Base-by-base conservation (phyloP, 2,329 filamentous ascomycete species). In the Atkinsonella texensis region DNA sequence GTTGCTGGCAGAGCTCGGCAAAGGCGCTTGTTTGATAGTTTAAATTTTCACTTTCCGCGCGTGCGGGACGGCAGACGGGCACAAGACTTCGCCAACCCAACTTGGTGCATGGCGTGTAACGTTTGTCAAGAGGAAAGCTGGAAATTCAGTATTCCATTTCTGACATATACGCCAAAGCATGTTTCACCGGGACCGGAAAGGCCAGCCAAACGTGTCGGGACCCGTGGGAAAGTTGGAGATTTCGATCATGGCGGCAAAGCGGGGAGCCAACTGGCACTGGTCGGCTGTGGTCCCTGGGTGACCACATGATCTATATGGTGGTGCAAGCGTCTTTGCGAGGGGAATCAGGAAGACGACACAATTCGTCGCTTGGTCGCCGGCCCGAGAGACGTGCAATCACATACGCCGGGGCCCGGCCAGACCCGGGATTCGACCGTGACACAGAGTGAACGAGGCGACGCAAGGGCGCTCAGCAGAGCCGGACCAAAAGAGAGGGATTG, bases 141-240 rank as follows among this genome's bases (percentile, higher is more conserved):
- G 46, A 28, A 39, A 48, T 48, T 48, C 20, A 31, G 44, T 46
- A 35, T 46, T 13, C 35, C 46, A 13, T 3, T 41, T 4, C 10
- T 47, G 46, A 48, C 9, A 46, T 46, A 23, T 28, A 48, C 35
- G 35, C 46, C 17, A 48, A 48, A 33, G 46, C 46, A 48, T 48
- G 46, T 40, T 48, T 48, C 46, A 48, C 46, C 38, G 31, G 35
- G 46, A 40, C 46, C 46, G 46, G 46, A 48, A 48, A 48, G 46
- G 35, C 35, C 46, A 48, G 46, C 46, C 46, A 48, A 48, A 40
- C 46, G 46, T 48, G 46, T 48, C 46, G n/a, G 20, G 28, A 28
- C 20, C 35, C 33, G 46, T 39, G 32, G 23, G 20, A 40, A 48
- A 35, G 13, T 20, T 48, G 46, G 46, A 40, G 33, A 48, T 39